phyloP scores from a whole-genome alignment of 257 asterid species.

The Catharanthus roseus region DNA sequence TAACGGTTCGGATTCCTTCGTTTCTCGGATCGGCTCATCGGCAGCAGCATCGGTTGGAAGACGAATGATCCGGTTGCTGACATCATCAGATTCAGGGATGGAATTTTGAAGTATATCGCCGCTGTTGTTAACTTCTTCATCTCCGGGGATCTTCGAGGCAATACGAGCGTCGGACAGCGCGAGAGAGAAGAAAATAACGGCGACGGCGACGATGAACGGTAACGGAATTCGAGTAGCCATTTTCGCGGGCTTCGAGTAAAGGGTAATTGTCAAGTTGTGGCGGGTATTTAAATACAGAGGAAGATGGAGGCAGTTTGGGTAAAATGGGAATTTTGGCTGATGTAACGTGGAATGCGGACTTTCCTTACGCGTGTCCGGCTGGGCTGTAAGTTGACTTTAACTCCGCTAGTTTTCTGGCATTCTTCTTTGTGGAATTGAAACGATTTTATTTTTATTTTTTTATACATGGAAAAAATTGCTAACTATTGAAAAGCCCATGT shows the following conservation, averaged over 20 bases:
- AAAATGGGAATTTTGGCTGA: not conserved
- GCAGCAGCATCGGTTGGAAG: conserved; percentile 28
- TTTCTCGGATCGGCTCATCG: not conserved
- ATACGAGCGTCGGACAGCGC: conserved; percentile 38
- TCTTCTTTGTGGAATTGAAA: no score
- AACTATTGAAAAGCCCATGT: no score
- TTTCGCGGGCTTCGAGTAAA: not conserved
- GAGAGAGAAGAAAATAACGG: conserved; percentile 38
- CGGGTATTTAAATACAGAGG: not conserved
- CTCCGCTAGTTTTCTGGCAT: no score
- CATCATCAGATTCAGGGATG: conserved; percentile 16
- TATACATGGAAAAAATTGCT: no score
- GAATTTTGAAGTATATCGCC: conserved; percentile 8
- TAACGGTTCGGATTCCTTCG: conserved; percentile 14
- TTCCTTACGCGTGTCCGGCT: not conserved
- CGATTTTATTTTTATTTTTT: no score
- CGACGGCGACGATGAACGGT: conserved; percentile 1
- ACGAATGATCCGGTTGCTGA: conserved; percentile 20
- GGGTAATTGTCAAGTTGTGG: not conserved
- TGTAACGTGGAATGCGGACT: not conserved
- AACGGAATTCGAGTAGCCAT: conserved; percentile 46
- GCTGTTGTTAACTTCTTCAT: conserved; percentile 14
- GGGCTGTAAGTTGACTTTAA: not conserved
- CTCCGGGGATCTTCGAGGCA: conserved; percentile 18
- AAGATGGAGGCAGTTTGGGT: conserved; percentile 8